Base-by-base conservation (phyloP, 2,329 filamentous ascomycete species). In the Drechslera avenae region DNA sequence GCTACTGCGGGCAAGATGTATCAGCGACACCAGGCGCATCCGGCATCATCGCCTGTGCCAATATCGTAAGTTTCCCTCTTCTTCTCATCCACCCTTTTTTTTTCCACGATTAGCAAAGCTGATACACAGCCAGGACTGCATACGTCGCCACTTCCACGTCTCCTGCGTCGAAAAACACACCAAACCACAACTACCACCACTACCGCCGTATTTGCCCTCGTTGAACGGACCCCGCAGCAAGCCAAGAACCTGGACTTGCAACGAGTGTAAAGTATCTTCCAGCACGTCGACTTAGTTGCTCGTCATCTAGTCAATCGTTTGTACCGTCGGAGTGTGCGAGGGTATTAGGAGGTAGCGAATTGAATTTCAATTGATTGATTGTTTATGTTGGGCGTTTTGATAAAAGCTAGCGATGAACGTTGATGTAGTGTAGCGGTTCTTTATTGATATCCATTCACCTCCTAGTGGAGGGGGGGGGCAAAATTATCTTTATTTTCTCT, bases 1-100 rank as follows among this genome's bases (percentile, higher is more conserved):
- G 64, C 34, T 46, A 63, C 5, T 67, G 64, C 36, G 53, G 60
- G 9, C 36, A 56, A 39, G 61, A 63, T 31, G 57, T 61, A n/a
- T 44, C 52, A 10, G 21, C 18, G 3, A 52, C 35, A n/a, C 19
- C 21, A 17, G 35, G 31, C n/a, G 18, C 18, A 8, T 46, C 41
- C 26, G 41, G 39, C 5, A 28, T 58, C 5, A 32, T 67, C n/a
- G 52, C 42, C 6, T 68, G 64, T 26, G 42, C 39, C 8, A 53
- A 45, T 39, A 46, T 54, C 13, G 64, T 66, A 55, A 54, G 63
- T 54, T 7, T 8, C 2, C 21, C 7, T 21, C 7, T 4, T 7
- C 19, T 7, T 21, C n/a, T n/a, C n/a, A n/a, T n/a, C n/a, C n/a
- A n/a, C n/a, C n/a, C n/a, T n/a, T n/a, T n/a, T n/a, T n/a, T n/a